phyloP scores from a whole-genome alignment of 2,329 filamentous ascomycete species.

The Anthostomella pinea region DNA sequence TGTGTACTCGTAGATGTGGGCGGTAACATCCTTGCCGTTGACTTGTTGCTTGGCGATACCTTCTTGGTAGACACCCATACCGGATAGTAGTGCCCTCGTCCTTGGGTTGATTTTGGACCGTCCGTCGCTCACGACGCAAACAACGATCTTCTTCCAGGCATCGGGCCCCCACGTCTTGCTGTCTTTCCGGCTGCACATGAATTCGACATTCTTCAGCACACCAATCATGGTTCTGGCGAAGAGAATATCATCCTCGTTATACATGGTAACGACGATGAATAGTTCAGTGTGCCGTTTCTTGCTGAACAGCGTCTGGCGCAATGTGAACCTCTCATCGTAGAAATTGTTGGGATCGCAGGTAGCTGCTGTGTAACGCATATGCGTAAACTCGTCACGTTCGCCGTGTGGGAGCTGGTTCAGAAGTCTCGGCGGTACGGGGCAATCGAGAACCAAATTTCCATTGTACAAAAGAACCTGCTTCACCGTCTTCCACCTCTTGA shows the following conservation, averaged over 20 bases:
- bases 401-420: slow-evolving; percentile 86
- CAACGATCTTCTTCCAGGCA: slow-evolving; percentile 98
- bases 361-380: slow-evolving; percentile 98
- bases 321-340: slow-evolving; percentile 80
- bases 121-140: slow-evolving; percentile 93
- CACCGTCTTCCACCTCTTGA: slow-evolving; percentile 95
- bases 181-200: slow-evolving; percentile 90
- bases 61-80: slow-evolving; percentile 95
- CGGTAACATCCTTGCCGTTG: slow-evolving; percentile 92
- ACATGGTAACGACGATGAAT: slow-evolving; percentile 98
- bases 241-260: slow-evolving; percentile 95
- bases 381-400: slow-evolving; percentile 86
- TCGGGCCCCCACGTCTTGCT: slow-evolving; percentile 95
- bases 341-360: slow-evolving; percentile 97
- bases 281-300: slow-evolving; percentile 88
- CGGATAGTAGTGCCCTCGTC: slow-evolving; percentile 84
- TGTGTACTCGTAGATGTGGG: slow-evolving; percentile 96
- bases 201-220: slow-evolving; percentile 96
- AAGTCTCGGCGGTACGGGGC: slow-evolving; percentile 85
- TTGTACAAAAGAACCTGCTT: slow-evolving; percentile 98
- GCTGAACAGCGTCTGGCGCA: slow-evolving; percentile 84
- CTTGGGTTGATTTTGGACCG: slow-evolving; percentile 88
- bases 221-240: slow-evolving; percentile 99
- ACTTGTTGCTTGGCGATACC: slow-evolving; percentile 98
- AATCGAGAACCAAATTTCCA: slow-evolving; percentile 95